These are phyloP conservation scores for Rossbeevera mucosa DNA, from an alignment of 768 basidiomycete species.

Conservation along the genomic window DNA sequence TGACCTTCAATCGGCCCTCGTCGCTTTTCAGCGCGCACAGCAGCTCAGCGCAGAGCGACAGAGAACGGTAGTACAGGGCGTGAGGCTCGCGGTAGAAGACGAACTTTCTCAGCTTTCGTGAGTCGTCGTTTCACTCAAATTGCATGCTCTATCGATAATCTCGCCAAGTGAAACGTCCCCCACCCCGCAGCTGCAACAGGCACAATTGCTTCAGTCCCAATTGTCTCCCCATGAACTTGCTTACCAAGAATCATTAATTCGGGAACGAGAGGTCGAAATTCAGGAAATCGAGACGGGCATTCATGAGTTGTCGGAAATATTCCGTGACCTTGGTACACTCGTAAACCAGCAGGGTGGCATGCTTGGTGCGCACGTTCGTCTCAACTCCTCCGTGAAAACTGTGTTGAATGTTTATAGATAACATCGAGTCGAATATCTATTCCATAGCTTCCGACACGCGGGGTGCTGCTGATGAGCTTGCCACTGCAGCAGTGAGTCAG, in stretches of 20 bases:
- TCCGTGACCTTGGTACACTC: constrained; percentile 90
- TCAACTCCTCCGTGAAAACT: background rate
- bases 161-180: constrained; percentile 34
- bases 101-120: constrained; percentile 39
- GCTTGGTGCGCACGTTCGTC: constrained; percentile 62
- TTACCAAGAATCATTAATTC: constrained; percentile 83
- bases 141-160: constrained; percentile 1
- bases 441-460: constrained; percentile 80
- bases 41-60: constrained; percentile 88
- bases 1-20: constrained; percentile 85
- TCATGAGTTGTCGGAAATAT: constrained; percentile 93
- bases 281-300: constrained; percentile 96
- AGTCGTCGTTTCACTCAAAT: background rate
- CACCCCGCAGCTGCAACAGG: constrained; percentile 60
- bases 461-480: constrained; percentile 81
- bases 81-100: constrained; percentile 81
- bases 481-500: constrained; percentile 89
- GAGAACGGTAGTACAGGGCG: constrained; percentile 81
- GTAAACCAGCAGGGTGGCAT: constrained; percentile 93
- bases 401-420: constrained; percentile 50
- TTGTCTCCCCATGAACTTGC: constrained; percentile 90
- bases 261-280: constrained; percentile 89
- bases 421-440: constrained; percentile 90
- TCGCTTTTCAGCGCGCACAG: constrained; percentile 89
- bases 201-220: constrained; percentile 63